Evolutionary conservation across 1,139 yeast species (phyloP).

Genomic region (Diutina rugosa): DNA sequence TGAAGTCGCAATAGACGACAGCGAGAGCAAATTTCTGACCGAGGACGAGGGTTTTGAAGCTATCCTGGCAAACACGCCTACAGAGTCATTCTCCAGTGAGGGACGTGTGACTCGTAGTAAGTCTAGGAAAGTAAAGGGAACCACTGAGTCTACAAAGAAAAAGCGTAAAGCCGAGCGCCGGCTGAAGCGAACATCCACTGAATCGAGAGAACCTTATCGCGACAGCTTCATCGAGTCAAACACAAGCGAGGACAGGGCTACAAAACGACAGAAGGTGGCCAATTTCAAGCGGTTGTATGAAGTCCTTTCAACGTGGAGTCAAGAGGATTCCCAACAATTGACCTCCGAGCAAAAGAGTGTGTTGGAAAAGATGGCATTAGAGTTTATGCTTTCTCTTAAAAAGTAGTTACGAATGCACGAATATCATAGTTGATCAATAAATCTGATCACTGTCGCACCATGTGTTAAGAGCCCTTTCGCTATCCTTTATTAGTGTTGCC

Average conservation of each 20-base stretch:
- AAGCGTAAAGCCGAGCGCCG: not conserved
- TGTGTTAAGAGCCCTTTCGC: not conserved
- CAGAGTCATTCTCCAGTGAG: not conserved
- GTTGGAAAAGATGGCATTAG: not conserved
- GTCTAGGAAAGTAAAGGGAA: not conserved
- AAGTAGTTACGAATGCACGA: not conserved
- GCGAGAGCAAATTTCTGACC: not conserved
- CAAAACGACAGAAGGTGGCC: not conserved
- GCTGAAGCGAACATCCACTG: not conserved
- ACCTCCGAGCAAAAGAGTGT: not conserved
- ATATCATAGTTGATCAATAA: too few relatives aligned
- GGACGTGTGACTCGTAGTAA: not conserved
- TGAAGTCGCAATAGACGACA: not conserved
- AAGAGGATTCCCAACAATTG: not conserved
- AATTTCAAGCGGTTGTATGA: not conserved
- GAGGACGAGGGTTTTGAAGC: not conserved
- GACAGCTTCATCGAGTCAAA: not conserved
- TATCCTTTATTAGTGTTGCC: not conserved
- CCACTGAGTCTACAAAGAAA: not conserved
- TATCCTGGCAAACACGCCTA: not conserved
- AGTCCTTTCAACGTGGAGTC: not conserved
- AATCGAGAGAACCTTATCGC: not conserved
- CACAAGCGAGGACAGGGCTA: not conserved
- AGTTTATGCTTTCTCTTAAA: constrained; percentile 1
- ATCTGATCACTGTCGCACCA: not conserved